Evolutionary conservation across 306 rosid species (phyloP), one percentile per base, ranked within the genome.

Genomic region (Cucurbita maxima): DNA sequence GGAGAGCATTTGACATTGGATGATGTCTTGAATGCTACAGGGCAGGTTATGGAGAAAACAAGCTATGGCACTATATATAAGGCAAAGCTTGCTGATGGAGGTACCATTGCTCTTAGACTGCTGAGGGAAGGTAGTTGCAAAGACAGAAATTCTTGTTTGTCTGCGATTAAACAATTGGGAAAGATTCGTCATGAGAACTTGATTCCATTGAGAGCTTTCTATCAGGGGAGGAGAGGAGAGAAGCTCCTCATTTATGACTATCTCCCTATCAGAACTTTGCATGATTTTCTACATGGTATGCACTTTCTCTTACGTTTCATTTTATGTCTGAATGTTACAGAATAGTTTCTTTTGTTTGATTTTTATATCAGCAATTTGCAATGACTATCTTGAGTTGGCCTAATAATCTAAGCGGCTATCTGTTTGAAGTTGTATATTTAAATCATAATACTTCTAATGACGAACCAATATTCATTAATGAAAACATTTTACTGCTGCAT

Each of bases 21-120:
- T 11, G 99, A 95, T 73, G 99, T 95, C 77, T 76, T 95, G 88
- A 95, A 95, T 68, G 99, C 99, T 4, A 91, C 97, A 2, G 99
- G 99, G 5, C 99, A 91, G 73, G 96, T 95, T 58, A 77, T 91
- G 96, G 99, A 95, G 88, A 95, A 95, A 87, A 91, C 97, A 6
- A 82, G 86, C 78, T 95, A 95, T 82, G 97, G 99, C 58, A 95
- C 99, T 3, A 90, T 88, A 63, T 95, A 95, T 76, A 95, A 95
- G 83, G 99, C 99, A 15, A 95, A 95, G 81, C 99, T 95, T 76
- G 85, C 96, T 18, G 96, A 95, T 80, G 99, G 99, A 48, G 86
- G 91, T 22, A 84, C 92, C 51, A 95, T 95, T 58, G 94, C 93
- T 74, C 79, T 95, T 81, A 95, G 97, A 83, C 74, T 95, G 68